Percentiles rank a stretch among this genome's conserved stretches.
phyloP scores from a whole-genome alignment of 495 filamentous ascomycete species.

The Viridothelium virens region DNA sequence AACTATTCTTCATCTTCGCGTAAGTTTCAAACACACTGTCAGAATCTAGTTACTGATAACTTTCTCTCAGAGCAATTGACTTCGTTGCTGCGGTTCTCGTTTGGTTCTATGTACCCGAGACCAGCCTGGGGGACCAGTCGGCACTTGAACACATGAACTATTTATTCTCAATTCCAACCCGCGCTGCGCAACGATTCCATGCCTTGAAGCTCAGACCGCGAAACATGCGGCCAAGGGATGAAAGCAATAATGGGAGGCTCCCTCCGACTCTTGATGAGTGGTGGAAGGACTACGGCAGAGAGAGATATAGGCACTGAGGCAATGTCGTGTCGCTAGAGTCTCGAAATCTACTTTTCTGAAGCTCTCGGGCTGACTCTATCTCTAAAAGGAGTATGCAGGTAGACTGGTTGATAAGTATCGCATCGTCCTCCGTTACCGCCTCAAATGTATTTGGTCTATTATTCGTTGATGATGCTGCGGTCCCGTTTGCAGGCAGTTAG shows the following conservation, averaged over 20 bases:
- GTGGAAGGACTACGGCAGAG: neutral
- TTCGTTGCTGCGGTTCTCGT: neutral
- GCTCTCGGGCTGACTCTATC: too few relatives aligned
- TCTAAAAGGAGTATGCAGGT: too few relatives aligned
- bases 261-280: neutral
- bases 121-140: neutral
- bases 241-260: neutral
- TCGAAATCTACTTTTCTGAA: too few relatives aligned
- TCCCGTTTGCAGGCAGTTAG: too few relatives aligned
- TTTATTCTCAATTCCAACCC: constrained; percentile 4
- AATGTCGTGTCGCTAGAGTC: too few relatives aligned
- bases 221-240: neutral
- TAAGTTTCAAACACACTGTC: neutral
- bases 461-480: too few relatives aligned
- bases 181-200: neutral
- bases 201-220: neutral
- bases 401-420: too few relatives aligned
- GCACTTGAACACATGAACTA: constrained; percentile 6
- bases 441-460: too few relatives aligned
- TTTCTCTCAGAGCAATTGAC: neutral
- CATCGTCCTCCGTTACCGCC: too few relatives aligned
- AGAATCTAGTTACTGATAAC: neutral
- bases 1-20: neutral
- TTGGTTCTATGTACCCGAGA: constrained; percentile 3
- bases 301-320: neutral